Evolutionary conservation across 805 yeast genomes (phyloP), one percentile per base, ranked within the genome.

Genomic region (Yarrowia sp.): DNA sequence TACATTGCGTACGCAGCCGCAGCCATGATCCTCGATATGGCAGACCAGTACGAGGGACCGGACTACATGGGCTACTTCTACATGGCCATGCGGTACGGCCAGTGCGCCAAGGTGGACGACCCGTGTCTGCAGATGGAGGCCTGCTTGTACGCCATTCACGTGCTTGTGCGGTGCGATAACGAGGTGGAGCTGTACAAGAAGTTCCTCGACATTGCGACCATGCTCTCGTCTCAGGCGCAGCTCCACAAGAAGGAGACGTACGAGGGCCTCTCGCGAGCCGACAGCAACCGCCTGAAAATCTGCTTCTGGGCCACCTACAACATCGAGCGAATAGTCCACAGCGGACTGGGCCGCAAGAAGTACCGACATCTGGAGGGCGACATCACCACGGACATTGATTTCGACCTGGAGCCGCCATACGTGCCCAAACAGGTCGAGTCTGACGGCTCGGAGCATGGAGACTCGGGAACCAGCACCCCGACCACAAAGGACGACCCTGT

Each of bases 141-240:
- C 4, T 70, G 82, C 41, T 74, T 84, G 1, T 67, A 84, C 53
- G 72, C 84, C 12, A 81, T 84, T 7, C 75, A 82, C 19, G 83
- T 84, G 63, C 72, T 84, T 59, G 80, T 84, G 59, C 75, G 88
- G 68, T 83, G 87, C 2, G 88, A 85, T 66, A 76, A 80, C 56
- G 88, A 85, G 38, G 61, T 55, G 21, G 61, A 55, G 36, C 47
- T 55, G 46, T 55, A 55, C 61, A 55, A 55, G 21, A 55, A 55
- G 38, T 55, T 55, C 18, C 47, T 55, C 7, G 61, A 59, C n/a
- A 18, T 42, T 14, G 61, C 60, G 18, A 33, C 60, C 39, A 33
- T 36, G 42, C 29, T 59, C 39, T 59, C 61, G 3, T 27, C 38
- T 9, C 22, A 32, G 24, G 27, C 32, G 2, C 9, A n/a, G 44